Evolutionary conservation across 2,329 filamentous ascomycete species (phyloP), one percentile per base, ranked within the genome.

Genomic region (Aspergillus pseudonomiae): DNA sequence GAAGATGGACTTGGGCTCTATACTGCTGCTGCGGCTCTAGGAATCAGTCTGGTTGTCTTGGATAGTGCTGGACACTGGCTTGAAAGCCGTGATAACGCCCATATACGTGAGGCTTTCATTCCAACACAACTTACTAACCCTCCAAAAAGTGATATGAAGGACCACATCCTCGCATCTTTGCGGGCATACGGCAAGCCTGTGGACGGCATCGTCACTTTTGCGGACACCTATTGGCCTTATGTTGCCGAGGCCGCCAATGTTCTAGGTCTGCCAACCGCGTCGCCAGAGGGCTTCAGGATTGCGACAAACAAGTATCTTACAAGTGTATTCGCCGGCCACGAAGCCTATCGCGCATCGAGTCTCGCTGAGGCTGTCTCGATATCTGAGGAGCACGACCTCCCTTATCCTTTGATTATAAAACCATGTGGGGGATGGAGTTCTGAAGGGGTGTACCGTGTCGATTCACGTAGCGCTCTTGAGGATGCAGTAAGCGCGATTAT

Each of bases 321-420:
- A 9, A 41, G 59, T 24, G 14, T 43, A 14, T 54, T 26, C 16
- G 48, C 11, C 26, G 48, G 59, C 16, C 39, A 55, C 16, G 24
- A 41, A 41, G 59, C 48, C 6, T 46, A 41, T 55, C n/a, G 4
- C 6, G 50, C 50, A 10, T 34, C 19, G 4, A 46, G 34, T 19
- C 24, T 26, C 11, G 59, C 21, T 6, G 34, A 60, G 7, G 48
- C 36, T 4, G 6, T 32, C 4, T 19, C 9, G 10, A 19, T 45
- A 21, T 36, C 43, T 24, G 5, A 45, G 26, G 39, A 46, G 39
- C 36, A 43, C 24, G 16, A 45, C n/a, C 24, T 60, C 2, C 12
- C 19, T 3, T 63, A 36, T 28, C 61, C 61, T 7, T 30, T 63
- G 3, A 63, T 63, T 28, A 11, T 60, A 19, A 63, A 63, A 30